phyloP scores from a whole-genome alignment of 768 basidiomycete species.

The Tylopilus plumbeoviolaceoides region DNA sequence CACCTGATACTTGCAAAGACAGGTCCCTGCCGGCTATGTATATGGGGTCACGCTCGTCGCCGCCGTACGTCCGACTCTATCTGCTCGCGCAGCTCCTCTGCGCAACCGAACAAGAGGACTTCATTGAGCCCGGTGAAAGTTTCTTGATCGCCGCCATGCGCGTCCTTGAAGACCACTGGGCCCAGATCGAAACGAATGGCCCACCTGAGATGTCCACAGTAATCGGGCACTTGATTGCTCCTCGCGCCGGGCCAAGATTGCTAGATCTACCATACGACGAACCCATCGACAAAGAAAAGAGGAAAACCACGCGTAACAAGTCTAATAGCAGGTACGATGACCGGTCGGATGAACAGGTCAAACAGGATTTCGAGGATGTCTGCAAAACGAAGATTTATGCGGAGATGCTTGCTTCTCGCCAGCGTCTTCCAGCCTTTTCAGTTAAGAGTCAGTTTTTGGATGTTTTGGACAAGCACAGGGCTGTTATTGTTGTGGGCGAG shows the following conservation, averaged over 20 bases:
- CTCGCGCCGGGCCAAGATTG: constrained; percentile 14
- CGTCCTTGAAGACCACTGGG: constrained; percentile 69
- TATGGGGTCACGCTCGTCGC: constrained; percentile 60
- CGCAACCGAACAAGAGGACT: constrained; percentile 48
- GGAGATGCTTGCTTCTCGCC: constrained; percentile 51
- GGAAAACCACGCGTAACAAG: background rate
- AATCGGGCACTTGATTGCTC: constrained; percentile 36
- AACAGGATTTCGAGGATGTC: constrained; percentile 47
- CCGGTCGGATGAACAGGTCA: constrained; percentile 47
- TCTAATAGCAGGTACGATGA: constrained; percentile 30
- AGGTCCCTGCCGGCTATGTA: constrained; percentile 64
- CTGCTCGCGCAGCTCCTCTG: constrained; percentile 65
- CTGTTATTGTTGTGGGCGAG: constrained; percentile 86
- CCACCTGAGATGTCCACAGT: constrained; percentile 75
- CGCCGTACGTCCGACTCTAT: constrained; percentile 81
- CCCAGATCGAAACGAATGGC: constrained; percentile 57
- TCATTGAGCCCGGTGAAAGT: constrained; percentile 65
- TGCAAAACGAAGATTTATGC: constrained; percentile 46
- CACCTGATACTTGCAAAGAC: constrained; percentile 35
- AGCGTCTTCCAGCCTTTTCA: constrained; percentile 72
- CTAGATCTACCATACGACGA: constrained; percentile 11
- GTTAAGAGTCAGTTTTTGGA: constrained; percentile 60
- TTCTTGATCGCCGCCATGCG: constrained; percentile 70
- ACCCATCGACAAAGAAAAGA: background rate
- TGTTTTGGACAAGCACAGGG: constrained; percentile 53